These are phyloP conservation scores for Terana coerulea DNA, from an alignment of 768 basidiomycete species.

Conservation along the genomic window DNA sequence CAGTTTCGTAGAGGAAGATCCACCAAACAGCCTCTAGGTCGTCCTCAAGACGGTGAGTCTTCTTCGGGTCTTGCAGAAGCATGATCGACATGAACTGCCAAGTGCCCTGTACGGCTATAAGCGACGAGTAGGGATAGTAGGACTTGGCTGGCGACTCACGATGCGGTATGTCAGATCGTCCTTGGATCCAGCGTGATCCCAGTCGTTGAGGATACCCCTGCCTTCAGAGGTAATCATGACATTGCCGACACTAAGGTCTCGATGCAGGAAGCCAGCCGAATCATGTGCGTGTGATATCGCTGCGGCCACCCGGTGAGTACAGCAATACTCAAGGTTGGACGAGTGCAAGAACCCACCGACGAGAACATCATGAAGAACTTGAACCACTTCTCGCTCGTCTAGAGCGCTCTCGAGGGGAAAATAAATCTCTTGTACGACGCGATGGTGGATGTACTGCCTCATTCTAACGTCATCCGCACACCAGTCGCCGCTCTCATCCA, in stretches of 20 bases:
- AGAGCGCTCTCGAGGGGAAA: neutral
- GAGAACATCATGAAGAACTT: neutral
- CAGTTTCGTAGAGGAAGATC: slow-evolving; percentile 5
- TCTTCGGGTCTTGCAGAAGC: slow-evolving; percentile 3
- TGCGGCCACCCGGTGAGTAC: too few species aligned
- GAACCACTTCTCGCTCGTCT: neutral
- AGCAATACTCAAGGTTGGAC: neutral
- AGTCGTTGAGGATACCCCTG: slow-evolving; percentile 7
- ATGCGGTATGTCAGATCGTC: neutral
- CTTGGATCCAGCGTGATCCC: slow-evolving; percentile 4
- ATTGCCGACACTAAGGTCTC: slow-evolving; percentile 9
- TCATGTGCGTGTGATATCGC: neutral
- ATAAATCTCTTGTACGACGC: slow-evolving; percentile 3
- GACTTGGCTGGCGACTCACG: neutral
- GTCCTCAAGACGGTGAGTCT: slow-evolving; percentile 6
- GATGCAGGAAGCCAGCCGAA: neutral
- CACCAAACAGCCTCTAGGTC: slow-evolving; percentile 14
- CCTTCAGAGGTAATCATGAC: slow-evolving; percentile 6
- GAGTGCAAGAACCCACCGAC: neutral
- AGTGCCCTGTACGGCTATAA: slow-evolving; percentile 7
- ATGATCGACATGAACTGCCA: slow-evolving; percentile 13
- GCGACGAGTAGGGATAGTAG: neutral
- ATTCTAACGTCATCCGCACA: too few species aligned
- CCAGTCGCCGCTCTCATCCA: neutral
- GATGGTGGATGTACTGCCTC: slow-evolving; percentile 2